Evolutionary conservation across 768 basidiomycete genomes (phyloP).

Genomic region (Aureoboletus auriporus): DNA sequence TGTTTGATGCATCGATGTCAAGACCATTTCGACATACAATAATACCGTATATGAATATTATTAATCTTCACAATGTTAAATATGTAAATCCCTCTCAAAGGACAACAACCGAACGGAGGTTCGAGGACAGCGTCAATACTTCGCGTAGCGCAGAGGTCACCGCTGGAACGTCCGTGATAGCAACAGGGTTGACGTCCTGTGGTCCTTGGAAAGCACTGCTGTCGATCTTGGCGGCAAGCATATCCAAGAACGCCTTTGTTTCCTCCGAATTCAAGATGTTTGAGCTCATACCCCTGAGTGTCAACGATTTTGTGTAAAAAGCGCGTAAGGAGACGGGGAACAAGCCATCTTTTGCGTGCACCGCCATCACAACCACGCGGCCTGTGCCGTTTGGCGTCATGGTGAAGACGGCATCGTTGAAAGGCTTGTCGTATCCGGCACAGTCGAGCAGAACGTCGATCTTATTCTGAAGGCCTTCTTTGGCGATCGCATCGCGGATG

Average conservation of each 20-base stretch:
- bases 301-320: conserved; percentile 28
- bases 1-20: no score
- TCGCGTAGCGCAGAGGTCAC: conserved; percentile 22
- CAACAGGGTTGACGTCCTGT: conserved; percentile 18
- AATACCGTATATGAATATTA: no score
- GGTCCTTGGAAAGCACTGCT: conserved; percentile 26
- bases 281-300: conserved; percentile 31
- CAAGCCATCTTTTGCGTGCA: conserved; percentile 29
- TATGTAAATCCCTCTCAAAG: conserved; percentile 6
- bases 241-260: conserved; percentile 27
- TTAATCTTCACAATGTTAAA: no score
- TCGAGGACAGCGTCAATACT: conserved; percentile 25
- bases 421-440: conserved; percentile 29
- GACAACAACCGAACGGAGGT: conserved; percentile 26
- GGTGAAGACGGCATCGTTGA: conserved; percentile 31
- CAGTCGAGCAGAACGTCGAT: conserved; percentile 33
- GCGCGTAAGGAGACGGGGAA: conserved; percentile 30
- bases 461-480: conserved; percentile 25
- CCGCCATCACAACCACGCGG: conserved; percentile 34
- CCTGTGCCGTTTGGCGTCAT: conserved; percentile 32
- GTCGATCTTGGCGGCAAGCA: conserved; percentile 29
- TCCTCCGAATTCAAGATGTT: conserved; percentile 18
- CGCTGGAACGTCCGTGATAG: conserved; percentile 15
- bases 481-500: conserved; percentile 28
- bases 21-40: no score